Conservation (phyloP, 2,329 filamentous ascomycete species). For the Xylariomycetidae sp. region DNA sequence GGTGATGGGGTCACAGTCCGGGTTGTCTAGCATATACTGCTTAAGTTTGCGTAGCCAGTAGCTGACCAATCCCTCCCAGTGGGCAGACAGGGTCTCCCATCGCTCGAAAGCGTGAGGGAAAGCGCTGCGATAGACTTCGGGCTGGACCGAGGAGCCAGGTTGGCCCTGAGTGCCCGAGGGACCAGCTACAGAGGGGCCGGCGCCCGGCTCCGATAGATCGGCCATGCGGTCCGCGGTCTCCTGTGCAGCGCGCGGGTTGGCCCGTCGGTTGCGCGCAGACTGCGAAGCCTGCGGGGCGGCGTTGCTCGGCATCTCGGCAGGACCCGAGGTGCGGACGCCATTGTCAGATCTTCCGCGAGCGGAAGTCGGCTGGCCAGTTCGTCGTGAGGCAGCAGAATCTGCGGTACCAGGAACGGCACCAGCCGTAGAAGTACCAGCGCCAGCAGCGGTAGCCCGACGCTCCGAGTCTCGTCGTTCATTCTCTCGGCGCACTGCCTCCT, state of each 20-base stretch:
- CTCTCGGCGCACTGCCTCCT: slow-evolving; percentile 49
- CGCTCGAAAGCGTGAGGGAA: slow-evolving; percentile 97
- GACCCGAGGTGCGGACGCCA: slow-evolving; percentile 10
- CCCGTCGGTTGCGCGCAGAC: slow-evolving; percentile 17
- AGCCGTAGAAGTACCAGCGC: slow-evolving; percentile 24
- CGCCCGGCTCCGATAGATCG: too few species aligned
- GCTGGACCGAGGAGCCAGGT: slow-evolving; percentile 26
- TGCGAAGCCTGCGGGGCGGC: slow-evolving; percentile 19
- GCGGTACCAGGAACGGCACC: slow-evolving; percentile 2
- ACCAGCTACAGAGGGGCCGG: slow-evolving; percentile 23
- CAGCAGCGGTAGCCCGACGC: slow-evolving; percentile 36
- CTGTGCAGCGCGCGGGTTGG: slow-evolving; percentile 14
- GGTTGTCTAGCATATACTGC: slow-evolving; percentile 80
- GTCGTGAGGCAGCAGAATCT: slow-evolving; percentile 16
- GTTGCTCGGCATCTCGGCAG: slow-evolving; percentile 12
- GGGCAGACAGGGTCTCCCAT: slow-evolving; percentile 94
- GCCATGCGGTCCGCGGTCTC: slow-evolving; percentile 9
- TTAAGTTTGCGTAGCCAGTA: slow-evolving; percentile 96
- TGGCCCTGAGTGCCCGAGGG: slow-evolving; percentile 25
- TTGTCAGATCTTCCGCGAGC: slow-evolving; percentile 17
- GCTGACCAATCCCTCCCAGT: slow-evolving; percentile 95
- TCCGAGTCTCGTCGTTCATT: slow-evolving; percentile 51
- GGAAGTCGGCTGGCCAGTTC: slow-evolving; percentile 14
- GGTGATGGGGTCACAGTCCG: slow-evolving; percentile 73
- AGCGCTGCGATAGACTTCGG: slow-evolving; percentile 49